phyloP scores from a whole-genome alignment of 768 basidiomycete genomes.

The Cystobasidium onofrii region DNA sequence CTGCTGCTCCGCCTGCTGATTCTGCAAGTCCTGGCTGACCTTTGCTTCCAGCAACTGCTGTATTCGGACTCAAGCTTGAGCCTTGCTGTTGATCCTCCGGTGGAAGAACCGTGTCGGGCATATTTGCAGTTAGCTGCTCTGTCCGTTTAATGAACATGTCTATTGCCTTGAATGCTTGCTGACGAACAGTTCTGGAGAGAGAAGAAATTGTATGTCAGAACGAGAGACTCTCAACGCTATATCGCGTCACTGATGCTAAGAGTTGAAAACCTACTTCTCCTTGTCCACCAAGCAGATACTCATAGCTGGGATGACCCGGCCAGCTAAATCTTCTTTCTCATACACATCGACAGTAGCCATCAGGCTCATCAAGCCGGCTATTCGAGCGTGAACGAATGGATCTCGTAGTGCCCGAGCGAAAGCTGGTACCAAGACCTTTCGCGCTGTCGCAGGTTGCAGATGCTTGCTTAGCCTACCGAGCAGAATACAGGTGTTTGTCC shows the following conservation, averaged over 20 bases:
- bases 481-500: conserved; percentile 94
- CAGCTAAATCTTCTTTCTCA: conserved; percentile 76
- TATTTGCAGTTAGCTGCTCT: conserved; percentile 65
- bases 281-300: conserved; percentile 72
- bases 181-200: conserved; percentile 66
- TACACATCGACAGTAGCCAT: conserved; percentile 90
- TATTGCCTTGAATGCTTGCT: conserved; percentile 90
- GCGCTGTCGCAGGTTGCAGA: conserved; percentile 77
- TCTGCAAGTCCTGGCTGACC: conserved; percentile 58
- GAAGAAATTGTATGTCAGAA: not conserved
- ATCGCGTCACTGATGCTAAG: too few species aligned
- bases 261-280: conserved; percentile 68
- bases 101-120: conserved; percentile 58
- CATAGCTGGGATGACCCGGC: conserved; percentile 79
- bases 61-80: not conserved
- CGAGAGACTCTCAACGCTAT: too few species aligned
- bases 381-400: conserved; percentile 79
- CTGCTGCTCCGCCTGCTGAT: conserved; percentile 81
- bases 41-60: conserved; percentile 35
- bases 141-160: conserved; percentile 77
- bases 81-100: conserved; percentile 39
- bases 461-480: conserved; percentile 81
- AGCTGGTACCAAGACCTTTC: conserved; percentile 93
- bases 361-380: conserved; percentile 88
- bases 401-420: conserved; percentile 85